phyloP scores from a whole-genome alignment of 768 basidiomycete species.

The Sistotremastrum niveocremeum region DNA sequence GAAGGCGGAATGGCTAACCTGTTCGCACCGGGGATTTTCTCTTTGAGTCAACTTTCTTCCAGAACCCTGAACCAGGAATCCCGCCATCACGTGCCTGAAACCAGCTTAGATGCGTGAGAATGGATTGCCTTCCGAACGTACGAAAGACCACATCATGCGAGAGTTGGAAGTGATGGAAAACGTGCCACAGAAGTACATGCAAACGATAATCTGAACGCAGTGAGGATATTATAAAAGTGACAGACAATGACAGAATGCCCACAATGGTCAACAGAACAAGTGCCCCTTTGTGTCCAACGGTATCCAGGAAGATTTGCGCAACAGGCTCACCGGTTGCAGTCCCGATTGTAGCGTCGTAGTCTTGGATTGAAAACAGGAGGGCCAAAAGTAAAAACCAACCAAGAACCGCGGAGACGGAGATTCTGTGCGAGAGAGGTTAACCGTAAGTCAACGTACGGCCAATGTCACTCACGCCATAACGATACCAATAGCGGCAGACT shows the following conservation, averaged over 20 bases:
- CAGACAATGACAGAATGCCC: conserved; percentile 31
- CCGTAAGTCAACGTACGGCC: too few species aligned
- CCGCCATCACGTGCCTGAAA: conserved; percentile 46
- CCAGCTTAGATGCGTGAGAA: too few species aligned
- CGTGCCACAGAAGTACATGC: conserved; percentile 25
- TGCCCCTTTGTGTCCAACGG: conserved; percentile 59
- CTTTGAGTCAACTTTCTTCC: conserved; percentile 44
- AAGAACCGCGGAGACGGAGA: conserved; percentile 56
- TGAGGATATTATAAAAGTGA: background rate
- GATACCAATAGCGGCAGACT: conserved; percentile 55
- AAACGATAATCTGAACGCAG: background rate
- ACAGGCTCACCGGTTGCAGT: conserved; percentile 56
- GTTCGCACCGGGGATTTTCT: conserved; percentile 57
- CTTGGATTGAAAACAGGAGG: conserved; percentile 66
- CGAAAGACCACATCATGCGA: conserved; percentile 75
- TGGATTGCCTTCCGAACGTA: too few species aligned
- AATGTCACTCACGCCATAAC: conserved; percentile 30
- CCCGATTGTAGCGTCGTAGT: conserved; percentile 39
- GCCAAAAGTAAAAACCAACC: conserved; percentile 67
- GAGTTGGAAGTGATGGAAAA: conserved; percentile 72
- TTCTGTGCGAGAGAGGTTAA: conserved; percentile 9
- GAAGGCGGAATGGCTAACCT: conserved; percentile 22
- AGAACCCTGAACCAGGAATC: conserved; percentile 53
- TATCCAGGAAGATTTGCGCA: conserved; percentile 66
- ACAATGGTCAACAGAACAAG: conserved; percentile 31